These are phyloP conservation scores for Auriscalpium microsporum DNA, from an alignment of 768 basidiomycete genomes.

Conservation along the genomic window DNA sequence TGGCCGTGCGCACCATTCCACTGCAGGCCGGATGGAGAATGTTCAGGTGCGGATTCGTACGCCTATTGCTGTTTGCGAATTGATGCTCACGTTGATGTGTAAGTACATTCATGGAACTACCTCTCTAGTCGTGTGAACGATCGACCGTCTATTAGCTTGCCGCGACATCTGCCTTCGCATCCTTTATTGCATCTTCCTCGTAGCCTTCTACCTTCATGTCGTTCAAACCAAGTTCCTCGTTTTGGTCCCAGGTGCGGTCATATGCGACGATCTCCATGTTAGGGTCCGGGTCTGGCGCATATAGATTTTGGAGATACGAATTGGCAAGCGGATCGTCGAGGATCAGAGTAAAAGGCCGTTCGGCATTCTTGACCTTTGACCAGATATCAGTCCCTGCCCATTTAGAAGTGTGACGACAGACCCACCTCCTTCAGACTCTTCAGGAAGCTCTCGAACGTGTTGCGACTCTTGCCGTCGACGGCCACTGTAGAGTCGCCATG, in stretches of 20 bases:
- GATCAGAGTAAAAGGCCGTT: constrained; percentile 81
- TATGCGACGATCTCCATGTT: constrained; percentile 82
- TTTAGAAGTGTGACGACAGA: not conserved
- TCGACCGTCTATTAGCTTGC: too few species aligned
- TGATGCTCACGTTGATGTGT: too few species aligned
- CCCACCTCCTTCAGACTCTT: constrained; percentile 60
- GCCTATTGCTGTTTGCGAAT: too few species aligned
- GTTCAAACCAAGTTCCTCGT: constrained; percentile 90
- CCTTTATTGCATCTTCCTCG: constrained; percentile 25
- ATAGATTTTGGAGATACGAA: constrained; percentile 93
- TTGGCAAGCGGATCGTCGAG: constrained; percentile 94
- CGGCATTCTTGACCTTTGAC: constrained; percentile 64
- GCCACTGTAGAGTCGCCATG: constrained; percentile 53
- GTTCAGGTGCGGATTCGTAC: too few species aligned
- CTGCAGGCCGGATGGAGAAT: too few species aligned
- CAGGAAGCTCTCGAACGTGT: constrained; percentile 71
- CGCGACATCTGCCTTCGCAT: too few species aligned
- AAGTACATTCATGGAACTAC: too few species aligned
- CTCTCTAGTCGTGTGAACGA: too few species aligned
- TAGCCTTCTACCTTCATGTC: constrained; percentile 82
- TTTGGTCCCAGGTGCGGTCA: constrained; percentile 81
- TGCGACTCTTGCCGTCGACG: constrained; percentile 31
- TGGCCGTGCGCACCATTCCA: too few species aligned
- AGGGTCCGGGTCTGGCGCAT: constrained; percentile 94
- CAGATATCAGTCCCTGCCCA: not conserved